Percentiles rank a stretch among this genome's conserved stretches.
These are phyloP conservation scores for Camptophora hylomeconis DNA, from an alignment of 2,329 filamentous ascomycete genomes.

Conservation along the genomic window DNA sequence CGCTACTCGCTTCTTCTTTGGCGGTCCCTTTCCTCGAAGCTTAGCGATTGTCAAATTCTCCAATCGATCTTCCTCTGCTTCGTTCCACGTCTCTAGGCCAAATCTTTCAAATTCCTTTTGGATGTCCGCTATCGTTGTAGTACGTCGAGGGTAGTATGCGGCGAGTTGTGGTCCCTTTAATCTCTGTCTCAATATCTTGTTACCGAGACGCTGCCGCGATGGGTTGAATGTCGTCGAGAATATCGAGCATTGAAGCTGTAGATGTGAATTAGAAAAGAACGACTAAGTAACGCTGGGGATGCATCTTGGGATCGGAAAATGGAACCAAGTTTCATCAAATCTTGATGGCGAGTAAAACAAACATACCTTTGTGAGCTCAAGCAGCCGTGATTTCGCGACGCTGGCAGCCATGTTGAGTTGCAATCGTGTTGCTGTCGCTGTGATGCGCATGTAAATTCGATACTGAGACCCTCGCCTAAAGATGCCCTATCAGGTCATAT, in stretches of 20 bases:
- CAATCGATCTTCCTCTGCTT: constrained; percentile 65
- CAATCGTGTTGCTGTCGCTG: neutral
- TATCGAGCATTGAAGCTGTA: constrained; percentile 74
- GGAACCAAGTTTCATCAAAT: neutral
- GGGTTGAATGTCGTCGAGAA: constrained; percentile 91
- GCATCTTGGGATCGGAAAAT: neutral
- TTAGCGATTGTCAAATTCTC: constrained; percentile 57
- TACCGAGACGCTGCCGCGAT: constrained; percentile 65
- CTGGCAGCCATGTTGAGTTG: constrained; percentile 3
- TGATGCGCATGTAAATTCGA: neutral
- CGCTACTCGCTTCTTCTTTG: constrained; percentile 70
- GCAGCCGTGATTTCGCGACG: constrained; percentile 10
- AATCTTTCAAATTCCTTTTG: constrained; percentile 53
- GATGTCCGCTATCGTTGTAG: constrained; percentile 60
- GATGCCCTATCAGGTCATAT: neutral
- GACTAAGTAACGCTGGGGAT: neutral
- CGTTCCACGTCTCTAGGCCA: constrained; percentile 56
- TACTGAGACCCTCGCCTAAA: neutral
- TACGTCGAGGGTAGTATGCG: constrained; percentile 74
- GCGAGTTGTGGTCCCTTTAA: constrained; percentile 70
- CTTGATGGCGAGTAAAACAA: neutral
- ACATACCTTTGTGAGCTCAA: constrained; percentile 15
- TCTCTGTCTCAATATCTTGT: constrained; percentile 81
- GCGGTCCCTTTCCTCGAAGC: constrained; percentile 69
- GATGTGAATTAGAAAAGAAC: constrained; percentile 15